Evolutionary conservation across 495 filamentous ascomycete genomes (phyloP).

Genomic region (Hypoxylon fuscum): DNA sequence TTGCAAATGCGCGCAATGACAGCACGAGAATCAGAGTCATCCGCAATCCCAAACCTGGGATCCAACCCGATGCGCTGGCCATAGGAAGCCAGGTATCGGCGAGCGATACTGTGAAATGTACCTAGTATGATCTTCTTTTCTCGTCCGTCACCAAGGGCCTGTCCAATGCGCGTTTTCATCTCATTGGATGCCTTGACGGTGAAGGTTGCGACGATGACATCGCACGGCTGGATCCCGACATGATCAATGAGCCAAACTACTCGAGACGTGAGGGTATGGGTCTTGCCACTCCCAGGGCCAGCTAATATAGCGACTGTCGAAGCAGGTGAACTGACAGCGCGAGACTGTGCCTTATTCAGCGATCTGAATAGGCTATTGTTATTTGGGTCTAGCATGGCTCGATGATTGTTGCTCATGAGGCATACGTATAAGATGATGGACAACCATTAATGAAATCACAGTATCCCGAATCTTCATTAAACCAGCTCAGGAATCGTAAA

Average conservation of each 20-base stretch:
- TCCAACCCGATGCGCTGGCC: slow-evolving; percentile 84
- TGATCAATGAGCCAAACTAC: slow-evolving; percentile 93
- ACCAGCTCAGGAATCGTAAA: not conserved
- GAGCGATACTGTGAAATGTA: slow-evolving; percentile 94
- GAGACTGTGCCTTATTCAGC: slow-evolving; percentile 83
- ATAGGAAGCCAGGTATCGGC: slow-evolving; percentile 85
- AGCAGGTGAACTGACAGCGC: slow-evolving; percentile 83
- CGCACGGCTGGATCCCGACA: slow-evolving; percentile 80
- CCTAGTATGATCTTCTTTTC: slow-evolving; percentile 86
- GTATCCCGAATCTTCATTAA: not conserved
- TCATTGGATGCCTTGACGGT: slow-evolving; percentile 96
- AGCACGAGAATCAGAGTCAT: slow-evolving; percentile 78
- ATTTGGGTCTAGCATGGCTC: slow-evolving; percentile 25
- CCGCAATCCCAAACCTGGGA: slow-evolving; percentile 92
- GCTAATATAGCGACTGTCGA: slow-evolving; percentile 90
- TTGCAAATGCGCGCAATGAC: slow-evolving; percentile 87
- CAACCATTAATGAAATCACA: not conserved
- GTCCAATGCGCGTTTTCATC: slow-evolving; percentile 89
- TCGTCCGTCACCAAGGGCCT: slow-evolving; percentile 77
- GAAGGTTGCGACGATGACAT: slow-evolving; percentile 97
- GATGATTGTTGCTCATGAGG: slow-evolving; percentile 10
- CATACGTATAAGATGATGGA: not conserved
- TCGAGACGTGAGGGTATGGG: slow-evolving; percentile 92
- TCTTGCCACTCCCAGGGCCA: slow-evolving; percentile 86
- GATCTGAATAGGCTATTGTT: slow-evolving; percentile 71